Percentiles rank a stretch among this genome's conserved stretches.
Evolutionary conservation across 441 rosid genomes (phyloP).

Genomic region (Brassica balearica): DNA sequence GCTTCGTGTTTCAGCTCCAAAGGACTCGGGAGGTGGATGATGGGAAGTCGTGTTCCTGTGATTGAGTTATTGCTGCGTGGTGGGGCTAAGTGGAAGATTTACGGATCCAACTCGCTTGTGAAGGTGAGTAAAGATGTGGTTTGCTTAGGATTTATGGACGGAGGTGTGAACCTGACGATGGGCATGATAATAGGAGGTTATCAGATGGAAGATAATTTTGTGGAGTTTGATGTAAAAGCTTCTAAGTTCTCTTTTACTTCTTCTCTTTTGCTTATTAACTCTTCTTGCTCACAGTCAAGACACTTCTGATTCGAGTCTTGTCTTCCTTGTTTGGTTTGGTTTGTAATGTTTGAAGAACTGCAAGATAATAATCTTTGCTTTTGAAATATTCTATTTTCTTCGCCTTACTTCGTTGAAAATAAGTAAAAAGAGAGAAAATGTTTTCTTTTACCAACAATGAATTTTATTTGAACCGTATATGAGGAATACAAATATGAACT

Average conservation of each 20-base stretch:
- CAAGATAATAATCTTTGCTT: neutral
- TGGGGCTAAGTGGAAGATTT: constrained; percentile 16
- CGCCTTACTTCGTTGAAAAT: too few relatives aligned
- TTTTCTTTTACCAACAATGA: too few relatives aligned
- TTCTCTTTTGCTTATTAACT: constrained; percentile 19
- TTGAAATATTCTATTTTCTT: neutral
- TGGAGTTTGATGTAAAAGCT: constrained; percentile 2
- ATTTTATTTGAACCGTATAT: too few relatives aligned
- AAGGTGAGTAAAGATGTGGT: constrained; percentile 8
- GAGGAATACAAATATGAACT: too few relatives aligned
- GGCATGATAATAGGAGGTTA: constrained; percentile 14
- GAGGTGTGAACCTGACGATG: neutral
- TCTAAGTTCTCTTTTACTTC: constrained; percentile 16
- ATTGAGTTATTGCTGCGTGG: constrained; percentile 11
- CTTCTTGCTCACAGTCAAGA: constrained; percentile 20
- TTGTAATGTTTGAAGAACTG: neutral
- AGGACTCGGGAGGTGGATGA: constrained; percentile 19
- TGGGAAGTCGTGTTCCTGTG: constrained; percentile 22
- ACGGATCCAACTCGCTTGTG: constrained; percentile 11
- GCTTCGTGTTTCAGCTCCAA: constrained; percentile 11
- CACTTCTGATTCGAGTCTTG: constrained; percentile 1
- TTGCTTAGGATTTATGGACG: constrained; percentile 22
- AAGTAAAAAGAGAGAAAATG: too few relatives aligned
- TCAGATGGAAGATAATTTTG: constrained; percentile 25
- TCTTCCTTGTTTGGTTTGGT: neutral